These are phyloP conservation scores for Aspergillus tanneri DNA, from an alignment of 2,329 filamentous ascomycete species.

Conservation along the genomic window DNA sequence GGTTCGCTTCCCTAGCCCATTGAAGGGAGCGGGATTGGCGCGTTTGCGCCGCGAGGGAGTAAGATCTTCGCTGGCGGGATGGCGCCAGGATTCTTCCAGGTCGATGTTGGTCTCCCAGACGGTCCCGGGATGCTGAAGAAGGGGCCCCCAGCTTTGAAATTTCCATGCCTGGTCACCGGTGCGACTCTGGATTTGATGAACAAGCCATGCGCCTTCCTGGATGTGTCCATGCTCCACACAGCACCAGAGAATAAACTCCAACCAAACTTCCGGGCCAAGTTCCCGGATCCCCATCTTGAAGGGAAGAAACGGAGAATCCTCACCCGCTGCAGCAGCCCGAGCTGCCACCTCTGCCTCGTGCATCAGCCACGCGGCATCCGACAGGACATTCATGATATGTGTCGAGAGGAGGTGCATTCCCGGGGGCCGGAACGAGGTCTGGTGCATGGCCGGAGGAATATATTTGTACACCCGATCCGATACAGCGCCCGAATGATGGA, in stretches of 20 bases:
- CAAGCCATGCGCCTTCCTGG: slow-evolving; percentile 42
- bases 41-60: slow-evolving; percentile 16
- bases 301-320: slow-evolving; percentile 39
- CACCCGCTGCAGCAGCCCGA: slow-evolving; percentile 37
- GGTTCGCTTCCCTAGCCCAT: slow-evolving; percentile 47
- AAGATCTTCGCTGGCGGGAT: slow-evolving; percentile 22
- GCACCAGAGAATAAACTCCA: slow-evolving; percentile 53
- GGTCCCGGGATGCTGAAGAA: slow-evolving; percentile 27
- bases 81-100: slow-evolving; percentile 37
- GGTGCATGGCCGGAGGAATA: slow-evolving; percentile 26
- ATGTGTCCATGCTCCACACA: slow-evolving; percentile 49
- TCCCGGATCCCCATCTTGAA: slow-evolving; percentile 45
- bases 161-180: slow-evolving; percentile 37
- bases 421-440: slow-evolving; percentile 41
- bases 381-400: slow-evolving; percentile 48
- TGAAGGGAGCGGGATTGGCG: slow-evolving; percentile 29
- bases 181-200: slow-evolving; percentile 34
- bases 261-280: slow-evolving; percentile 49
- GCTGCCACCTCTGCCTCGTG: slow-evolving; percentile 41
- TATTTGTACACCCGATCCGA: slow-evolving; percentile 47
- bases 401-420: slow-evolving; percentile 45
- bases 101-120: slow-evolving; percentile 39
- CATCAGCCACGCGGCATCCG: slow-evolving; percentile 47
- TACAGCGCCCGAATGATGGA: slow-evolving; percentile 47
- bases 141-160: slow-evolving; percentile 41